Evolutionary conservation across 306 rosid genomes (phyloP), one percentile per base, ranked within the genome.

Genomic region (Glycyrrhiza uralensis): DNA sequence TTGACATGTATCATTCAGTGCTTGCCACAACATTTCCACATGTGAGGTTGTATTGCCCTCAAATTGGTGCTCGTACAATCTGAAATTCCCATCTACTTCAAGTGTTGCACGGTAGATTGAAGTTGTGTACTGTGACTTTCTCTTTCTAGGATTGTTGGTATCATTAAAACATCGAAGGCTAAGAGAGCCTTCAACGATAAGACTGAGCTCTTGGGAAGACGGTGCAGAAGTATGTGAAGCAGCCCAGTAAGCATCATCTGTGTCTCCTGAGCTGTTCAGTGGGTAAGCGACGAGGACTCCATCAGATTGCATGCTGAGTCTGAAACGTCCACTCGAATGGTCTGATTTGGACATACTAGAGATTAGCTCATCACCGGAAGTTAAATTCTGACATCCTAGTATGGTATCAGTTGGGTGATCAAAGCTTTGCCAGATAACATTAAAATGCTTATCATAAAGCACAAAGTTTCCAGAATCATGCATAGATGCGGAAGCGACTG

Each of bases 401-500:
- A 82, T 35, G 55, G 86, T 76, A 57, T 80, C 73, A 3, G 84
- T 80, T 32, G 73, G 80, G 36, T 15, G 0, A 54, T 33, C 28
- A 70, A 69, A 75, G 78, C 81, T 80, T 69, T 69, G 64, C 84
- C 85, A 81, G 29, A 49, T 5, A 47, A 71, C 30, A 17, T 0
- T 0, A 28, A 0, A 29, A 10, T 66, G 6, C 6, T 69, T 0
- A 51, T 22, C 9, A 39, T 74, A 82, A 2, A 82, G 66, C 55
- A 82, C 81, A 69, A 78, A 82, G 69, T 78, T 82, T 1, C 86
- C 86, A 39, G 78, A 74, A 63, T 78, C 76, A 30, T 1, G 56
- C 78, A 82, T 82, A 14, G 78, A 78, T 1, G 83, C 86, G 7
- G 56, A 69, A 69, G 55, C 6, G 13, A 42, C 44, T 6, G 24